Evolutionary conservation across 2,329 filamentous ascomycete genomes (phyloP).

Genomic region (Paracorniculantispora psalliotae): DNA sequence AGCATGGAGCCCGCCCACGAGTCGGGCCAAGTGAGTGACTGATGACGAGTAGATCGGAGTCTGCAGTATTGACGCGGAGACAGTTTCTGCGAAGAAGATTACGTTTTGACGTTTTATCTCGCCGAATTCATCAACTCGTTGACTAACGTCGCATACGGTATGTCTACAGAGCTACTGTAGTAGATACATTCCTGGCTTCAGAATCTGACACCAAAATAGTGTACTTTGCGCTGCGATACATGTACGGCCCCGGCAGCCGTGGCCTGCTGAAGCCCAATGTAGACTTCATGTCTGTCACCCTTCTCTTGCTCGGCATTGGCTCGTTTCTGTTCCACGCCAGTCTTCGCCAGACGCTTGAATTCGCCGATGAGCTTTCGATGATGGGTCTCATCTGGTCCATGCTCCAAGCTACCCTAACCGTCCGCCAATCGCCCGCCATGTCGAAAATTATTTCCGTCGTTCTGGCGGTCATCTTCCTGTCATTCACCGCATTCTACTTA

Average conservation of each 20-base stretch:
- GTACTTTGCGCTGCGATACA: slow-evolving; percentile 36
- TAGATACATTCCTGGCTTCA: not conserved
- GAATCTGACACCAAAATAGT: slow-evolving; percentile 27
- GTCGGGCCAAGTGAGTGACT: slow-evolving; percentile 31
- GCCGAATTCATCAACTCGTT: slow-evolving; percentile 42
- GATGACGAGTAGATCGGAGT: not conserved
- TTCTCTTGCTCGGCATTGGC: slow-evolving; percentile 36
- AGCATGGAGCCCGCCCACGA: slow-evolving; percentile 35
- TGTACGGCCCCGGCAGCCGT: slow-evolving; percentile 27
- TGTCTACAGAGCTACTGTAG: slow-evolving; percentile 27
- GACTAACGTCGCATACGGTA: slow-evolving; percentile 40
- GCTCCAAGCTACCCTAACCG: slow-evolving; percentile 44
- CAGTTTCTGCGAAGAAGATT: slow-evolving; percentile 45
- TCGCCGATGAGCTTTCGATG: slow-evolving; percentile 56
- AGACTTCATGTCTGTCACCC: slow-evolving; percentile 38
- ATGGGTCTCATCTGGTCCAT: slow-evolving; percentile 48
- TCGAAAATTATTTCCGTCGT: slow-evolving; percentile 28
- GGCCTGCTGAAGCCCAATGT: slow-evolving; percentile 26
- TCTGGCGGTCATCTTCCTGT: slow-evolving; percentile 36
- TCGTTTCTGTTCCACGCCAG: slow-evolving; percentile 43
- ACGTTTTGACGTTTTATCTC: slow-evolving; percentile 37
- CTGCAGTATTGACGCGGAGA: slow-evolving; percentile 14
- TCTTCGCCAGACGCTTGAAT: slow-evolving; percentile 38
- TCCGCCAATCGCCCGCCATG: slow-evolving; percentile 34
- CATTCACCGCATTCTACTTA: slow-evolving; percentile 39